Percentiles rank a stretch among this genome's conserved stretches.
These are phyloP conservation scores for Parmelia sp. DNA, from an alignment of 495 filamentous ascomycete species.

Conservation along the genomic window DNA sequence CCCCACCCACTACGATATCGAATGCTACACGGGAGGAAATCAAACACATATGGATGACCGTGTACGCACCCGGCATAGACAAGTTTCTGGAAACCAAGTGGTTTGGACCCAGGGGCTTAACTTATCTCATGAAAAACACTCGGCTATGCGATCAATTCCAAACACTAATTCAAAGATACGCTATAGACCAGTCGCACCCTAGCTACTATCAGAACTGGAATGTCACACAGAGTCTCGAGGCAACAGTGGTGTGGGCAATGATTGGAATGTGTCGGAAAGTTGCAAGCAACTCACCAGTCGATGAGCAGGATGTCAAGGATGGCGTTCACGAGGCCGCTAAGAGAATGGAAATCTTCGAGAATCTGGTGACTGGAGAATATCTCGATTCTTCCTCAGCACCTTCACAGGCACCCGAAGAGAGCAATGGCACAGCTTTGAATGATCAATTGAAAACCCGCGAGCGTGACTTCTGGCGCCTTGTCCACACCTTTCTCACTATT, in stretches of 20 bases:
- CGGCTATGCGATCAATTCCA: conserved; percentile 57
- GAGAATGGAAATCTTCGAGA: conserved; percentile 67
- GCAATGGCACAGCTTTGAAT: conserved; percentile 36
- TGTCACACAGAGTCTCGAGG: conserved; percentile 54
- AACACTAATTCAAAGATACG: conserved; percentile 48
- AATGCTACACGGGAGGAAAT: conserved; percentile 59
- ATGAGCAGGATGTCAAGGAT: conserved; percentile 40
- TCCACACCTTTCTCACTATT: conserved; percentile 65
- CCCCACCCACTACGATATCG: conserved; percentile 49
- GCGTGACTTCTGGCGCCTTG: conserved; percentile 71
- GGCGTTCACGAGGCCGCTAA: conserved; percentile 54
- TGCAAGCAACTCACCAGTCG: conserved; percentile 20
- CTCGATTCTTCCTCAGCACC: conserved; percentile 53
- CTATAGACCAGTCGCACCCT: conserved; percentile 29
- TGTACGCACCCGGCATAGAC: conserved; percentile 71
- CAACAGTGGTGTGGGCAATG: conserved; percentile 65
- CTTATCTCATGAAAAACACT: conserved; percentile 50
- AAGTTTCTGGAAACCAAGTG: conserved; percentile 79
- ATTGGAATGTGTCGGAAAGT: conserved; percentile 44
- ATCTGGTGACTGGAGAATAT: conserved; percentile 62
- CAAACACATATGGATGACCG: conserved; percentile 63
- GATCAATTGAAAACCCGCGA: conserved; percentile 54
- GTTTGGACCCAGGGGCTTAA: conserved; percentile 55
- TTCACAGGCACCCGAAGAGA: conserved; percentile 33
- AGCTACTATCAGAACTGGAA: conserved; percentile 40